These are phyloP conservation scores for Lepidium campestre DNA, from an alignment of 441 rosid genomes.

Conservation along the genomic window DNA sequence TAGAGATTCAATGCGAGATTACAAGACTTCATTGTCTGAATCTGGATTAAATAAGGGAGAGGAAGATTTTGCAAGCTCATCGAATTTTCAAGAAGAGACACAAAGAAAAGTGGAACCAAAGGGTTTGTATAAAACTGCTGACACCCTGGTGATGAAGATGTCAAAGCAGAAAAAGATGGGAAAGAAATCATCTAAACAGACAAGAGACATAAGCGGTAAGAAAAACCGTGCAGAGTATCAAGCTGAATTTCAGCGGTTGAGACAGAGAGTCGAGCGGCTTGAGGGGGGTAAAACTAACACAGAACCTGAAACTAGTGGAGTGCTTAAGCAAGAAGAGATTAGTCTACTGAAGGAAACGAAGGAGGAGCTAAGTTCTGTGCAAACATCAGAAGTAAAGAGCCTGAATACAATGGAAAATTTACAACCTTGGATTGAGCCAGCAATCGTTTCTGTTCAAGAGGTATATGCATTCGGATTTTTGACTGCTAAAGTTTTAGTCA, in stretches of 20 bases:
- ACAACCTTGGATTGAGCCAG: slow-evolving; percentile 30
- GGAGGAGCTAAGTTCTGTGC: slow-evolving; percentile 42
- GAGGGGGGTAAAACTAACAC: slow-evolving; percentile 36
- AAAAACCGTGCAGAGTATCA: slow-evolving; percentile 36
- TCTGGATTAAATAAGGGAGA: slow-evolving; percentile 13
- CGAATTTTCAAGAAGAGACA: slow-evolving; percentile 40
- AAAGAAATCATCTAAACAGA: slow-evolving; percentile 29
- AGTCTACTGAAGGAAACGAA: slow-evolving; percentile 39
- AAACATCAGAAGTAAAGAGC: slow-evolving; percentile 36
- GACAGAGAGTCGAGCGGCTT: slow-evolving; percentile 53
- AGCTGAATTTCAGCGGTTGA: slow-evolving; percentile 39
- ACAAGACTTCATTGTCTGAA: slow-evolving; percentile 18
- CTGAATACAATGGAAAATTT: slow-evolving; percentile 19
- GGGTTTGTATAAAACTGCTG: slow-evolving; percentile 35
- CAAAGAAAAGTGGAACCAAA: slow-evolving; percentile 33
- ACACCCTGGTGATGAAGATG: slow-evolving; percentile 13
- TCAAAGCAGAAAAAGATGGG: slow-evolving; percentile 31
- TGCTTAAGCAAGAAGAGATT: slow-evolving; percentile 37
- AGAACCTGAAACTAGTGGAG: slow-evolving; percentile 35
- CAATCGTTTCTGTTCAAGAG: slow-evolving; percentile 46
- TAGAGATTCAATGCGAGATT: slow-evolving; percentile 11
- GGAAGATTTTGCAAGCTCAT: slow-evolving; percentile 22
- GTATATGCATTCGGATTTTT: slow-evolving; percentile 28
- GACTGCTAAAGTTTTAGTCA: not conserved
- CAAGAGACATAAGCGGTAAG: slow-evolving; percentile 29